A percentile compares a stretch with the other conserved stretches of the same genome.
phyloP scores from a whole-genome alignment of 2,329 filamentous ascomycete species.

The Amauroascus verrucosus region DNA sequence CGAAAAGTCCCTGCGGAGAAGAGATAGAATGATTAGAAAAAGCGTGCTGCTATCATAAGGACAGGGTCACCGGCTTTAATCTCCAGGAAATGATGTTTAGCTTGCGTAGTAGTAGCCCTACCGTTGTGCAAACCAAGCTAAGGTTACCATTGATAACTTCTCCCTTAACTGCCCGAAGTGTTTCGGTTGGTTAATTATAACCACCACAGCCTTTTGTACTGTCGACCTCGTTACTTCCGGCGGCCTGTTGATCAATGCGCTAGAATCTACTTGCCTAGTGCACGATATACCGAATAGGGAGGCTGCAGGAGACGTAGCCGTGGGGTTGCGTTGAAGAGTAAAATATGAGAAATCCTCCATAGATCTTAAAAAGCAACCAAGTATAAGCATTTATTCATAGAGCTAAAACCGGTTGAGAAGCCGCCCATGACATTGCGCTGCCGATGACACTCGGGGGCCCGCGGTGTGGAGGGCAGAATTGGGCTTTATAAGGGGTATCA shows the following conservation, averaged over 20 bases:
- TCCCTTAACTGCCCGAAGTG: slow-evolving; percentile 85
- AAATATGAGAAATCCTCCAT: slow-evolving; percentile 99
- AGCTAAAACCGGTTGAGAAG: background rate
- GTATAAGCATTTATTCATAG: slow-evolving; percentile 1
- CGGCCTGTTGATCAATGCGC: slow-evolving; percentile 63
- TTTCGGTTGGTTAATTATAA: slow-evolving; percentile 83
- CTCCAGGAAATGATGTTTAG: background rate
- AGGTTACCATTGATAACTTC: slow-evolving; percentile 79
- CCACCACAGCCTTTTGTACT: slow-evolving; percentile 95
- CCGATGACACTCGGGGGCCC: no score
- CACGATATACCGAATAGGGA: slow-evolving; percentile 95
- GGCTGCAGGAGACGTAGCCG: slow-evolving; percentile 46
- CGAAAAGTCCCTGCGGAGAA: slow-evolving; percentile 58
- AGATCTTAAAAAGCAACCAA: slow-evolving; percentile 39
- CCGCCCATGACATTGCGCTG: background rate
- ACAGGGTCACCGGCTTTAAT: background rate
- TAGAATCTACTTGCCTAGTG: slow-evolving; percentile 78
- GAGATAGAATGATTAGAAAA: slow-evolving; percentile 1
- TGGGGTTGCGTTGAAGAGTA: slow-evolving; percentile 58
- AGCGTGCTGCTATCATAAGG: background rate
- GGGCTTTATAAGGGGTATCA: slow-evolving; percentile 17
- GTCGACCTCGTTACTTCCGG: slow-evolving; percentile 92
- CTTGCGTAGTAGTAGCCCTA: slow-evolving; percentile 30
- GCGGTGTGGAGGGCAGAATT: background rate
- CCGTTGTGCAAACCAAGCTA: slow-evolving; percentile 91